phyloP scores from a whole-genome alignment of 352 stramenopile species.

The Globisporangium sylvaticum region DNA sequence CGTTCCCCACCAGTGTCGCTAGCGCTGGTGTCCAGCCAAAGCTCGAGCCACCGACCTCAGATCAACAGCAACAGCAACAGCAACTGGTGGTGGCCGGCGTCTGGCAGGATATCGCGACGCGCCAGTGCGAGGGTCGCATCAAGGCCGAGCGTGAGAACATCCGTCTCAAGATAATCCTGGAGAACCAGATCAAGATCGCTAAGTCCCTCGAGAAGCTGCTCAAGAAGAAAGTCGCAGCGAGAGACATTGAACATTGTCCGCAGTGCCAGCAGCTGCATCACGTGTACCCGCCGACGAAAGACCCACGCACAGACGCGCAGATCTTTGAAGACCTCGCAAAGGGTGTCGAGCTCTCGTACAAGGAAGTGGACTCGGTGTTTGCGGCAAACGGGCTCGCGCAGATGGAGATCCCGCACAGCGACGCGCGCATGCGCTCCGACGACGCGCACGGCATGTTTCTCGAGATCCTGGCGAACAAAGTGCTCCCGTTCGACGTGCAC shows the following conservation, averaged over 20 bases:
- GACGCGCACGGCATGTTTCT: conserved; percentile 18
- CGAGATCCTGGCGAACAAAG: conserved; percentile 40
- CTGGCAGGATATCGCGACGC: conserved; percentile 18
- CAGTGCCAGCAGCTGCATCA: conserved; percentile 21
- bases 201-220: conserved; percentile 45
- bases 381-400: conserved; percentile 11
- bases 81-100: conserved; percentile 20
- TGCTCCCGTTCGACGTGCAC: conserved; percentile 36
- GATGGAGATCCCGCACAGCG: conserved; percentile 5
- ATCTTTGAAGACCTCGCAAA: conserved; percentile 32
- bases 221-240: conserved; percentile 19
- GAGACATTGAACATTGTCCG: conserved; percentile 9
- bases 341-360: conserved; percentile 34
- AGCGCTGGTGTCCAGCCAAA: background rate
- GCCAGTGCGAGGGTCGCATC: conserved; percentile 24
- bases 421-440: conserved; percentile 11
- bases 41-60: background rate
- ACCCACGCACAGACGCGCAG: conserved; percentile 21
- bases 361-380: conserved; percentile 33
- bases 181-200: conserved; percentile 61
- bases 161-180: conserved; percentile 43
- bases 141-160: conserved; percentile 57
- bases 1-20: background rate
- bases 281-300: conserved; percentile 21
- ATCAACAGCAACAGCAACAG: background rate